phyloP scores from a whole-genome alignment of 441 rosid genomes.

The Croton setiger region DNA sequence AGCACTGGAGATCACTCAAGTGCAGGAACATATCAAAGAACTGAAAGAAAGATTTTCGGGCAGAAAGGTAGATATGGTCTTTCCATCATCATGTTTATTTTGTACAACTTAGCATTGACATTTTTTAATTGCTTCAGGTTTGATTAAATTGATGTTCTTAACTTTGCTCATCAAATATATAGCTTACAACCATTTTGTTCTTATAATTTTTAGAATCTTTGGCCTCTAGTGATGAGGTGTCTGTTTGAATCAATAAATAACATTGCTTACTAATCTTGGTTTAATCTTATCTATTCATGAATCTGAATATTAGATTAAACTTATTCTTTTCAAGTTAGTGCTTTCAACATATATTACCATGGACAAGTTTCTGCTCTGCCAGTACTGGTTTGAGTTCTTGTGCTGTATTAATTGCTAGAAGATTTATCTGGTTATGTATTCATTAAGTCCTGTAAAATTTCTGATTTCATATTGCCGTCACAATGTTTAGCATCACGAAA shows the following conservation, averaged over 20 bases:
- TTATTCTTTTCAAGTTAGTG: not conserved
- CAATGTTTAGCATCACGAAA: not conserved
- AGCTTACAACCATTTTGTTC: not conserved
- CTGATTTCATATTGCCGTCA: not conserved
- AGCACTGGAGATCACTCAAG: conserved; percentile 62
- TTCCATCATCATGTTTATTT: conserved; percentile 7
- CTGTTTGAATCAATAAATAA: not conserved
- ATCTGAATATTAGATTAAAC: not conserved
- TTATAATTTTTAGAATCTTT: not conserved
- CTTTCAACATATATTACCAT: not conserved
- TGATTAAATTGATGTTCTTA: not conserved
- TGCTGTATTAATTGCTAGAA: not conserved
- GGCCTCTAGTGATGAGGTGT: not conserved
- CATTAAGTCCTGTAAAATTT: not conserved
- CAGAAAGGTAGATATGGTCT: conserved; percentile 46
- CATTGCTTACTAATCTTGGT: not conserved
- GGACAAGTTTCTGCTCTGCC: not conserved
- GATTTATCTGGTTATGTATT: not conserved
- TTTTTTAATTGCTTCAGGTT: not conserved
- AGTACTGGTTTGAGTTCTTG: not conserved
- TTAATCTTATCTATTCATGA: not conserved
- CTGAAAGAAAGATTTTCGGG: conserved; percentile 91
- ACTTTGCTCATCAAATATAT: not conserved
- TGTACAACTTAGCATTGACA: not conserved
- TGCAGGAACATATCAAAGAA: conserved; percentile 76